Conservation (phyloP, 2,329 filamentous ascomycete species). For the Diaporthe citri region DNA sequence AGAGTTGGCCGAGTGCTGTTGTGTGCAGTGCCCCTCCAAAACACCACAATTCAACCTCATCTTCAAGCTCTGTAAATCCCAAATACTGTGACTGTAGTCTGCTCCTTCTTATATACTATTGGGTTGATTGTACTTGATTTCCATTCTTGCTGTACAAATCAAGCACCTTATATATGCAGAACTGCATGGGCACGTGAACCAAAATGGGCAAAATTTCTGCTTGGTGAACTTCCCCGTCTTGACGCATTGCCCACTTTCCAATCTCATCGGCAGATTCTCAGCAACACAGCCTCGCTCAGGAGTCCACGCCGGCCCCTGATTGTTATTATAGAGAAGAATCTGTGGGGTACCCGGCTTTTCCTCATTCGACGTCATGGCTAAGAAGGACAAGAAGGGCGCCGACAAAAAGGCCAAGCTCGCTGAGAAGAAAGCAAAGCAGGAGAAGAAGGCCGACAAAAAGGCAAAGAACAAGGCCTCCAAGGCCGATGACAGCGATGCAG, state of each 20-base stretch:
- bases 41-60: background rate
- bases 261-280: constrained; percentile 1
- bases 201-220: constrained; percentile 23
- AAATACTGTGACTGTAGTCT: background rate
- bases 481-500: constrained; percentile 84
- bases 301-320: background rate
- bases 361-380: constrained; percentile 53
- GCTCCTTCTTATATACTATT: background rate
- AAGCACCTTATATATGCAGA: constrained; percentile 17
- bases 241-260: constrained; percentile 22
- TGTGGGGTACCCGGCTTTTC: background rate
- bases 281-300: background rate
- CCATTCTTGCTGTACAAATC: background rate
- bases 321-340: background rate
- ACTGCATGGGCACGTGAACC: constrained; percentile 25
- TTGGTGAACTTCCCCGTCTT: constrained; percentile 17
- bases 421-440: constrained; percentile 81
- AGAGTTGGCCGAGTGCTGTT: background rate
- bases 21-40: background rate
- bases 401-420: constrained; percentile 63
- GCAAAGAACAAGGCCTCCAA: constrained; percentile 78
- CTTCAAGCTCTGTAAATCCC: background rate
- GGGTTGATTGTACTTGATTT: background rate
- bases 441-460: constrained; percentile 92
- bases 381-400: constrained; percentile 58